phyloP scores from a whole-genome alignment of 1,139 yeast genomes.

The Candida glucosophila region DNA sequence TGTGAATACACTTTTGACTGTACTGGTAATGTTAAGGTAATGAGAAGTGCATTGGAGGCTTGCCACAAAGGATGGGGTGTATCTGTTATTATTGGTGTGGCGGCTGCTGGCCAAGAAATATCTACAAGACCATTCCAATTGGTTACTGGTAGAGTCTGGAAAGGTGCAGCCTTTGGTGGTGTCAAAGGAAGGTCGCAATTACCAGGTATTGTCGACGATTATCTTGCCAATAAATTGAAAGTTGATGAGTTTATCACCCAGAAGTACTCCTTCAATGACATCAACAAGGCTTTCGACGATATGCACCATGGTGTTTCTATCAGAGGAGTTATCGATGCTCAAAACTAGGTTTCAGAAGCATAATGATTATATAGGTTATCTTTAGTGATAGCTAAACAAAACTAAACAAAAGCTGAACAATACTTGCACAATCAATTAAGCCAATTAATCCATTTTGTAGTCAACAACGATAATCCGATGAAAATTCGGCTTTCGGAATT shows the following conservation, averaged over 20 bases:
- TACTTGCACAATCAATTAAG: no score
- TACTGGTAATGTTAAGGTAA: constrained; percentile 91
- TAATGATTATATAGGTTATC: no score
- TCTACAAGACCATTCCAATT: constrained; percentile 97
- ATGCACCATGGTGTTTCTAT: constrained; percentile 92
- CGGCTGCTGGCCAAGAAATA: constrained; percentile 96
- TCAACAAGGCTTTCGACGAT: constrained; percentile 87
- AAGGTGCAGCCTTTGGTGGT: constrained; percentile 98
- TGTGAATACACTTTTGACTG: constrained; percentile 94
- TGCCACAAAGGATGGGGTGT: constrained; percentile 99
- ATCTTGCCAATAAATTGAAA: constrained; percentile 72
- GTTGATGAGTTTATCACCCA: constrained; percentile 95
- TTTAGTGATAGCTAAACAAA: no score
- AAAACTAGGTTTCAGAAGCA: constrained; percentile 8
- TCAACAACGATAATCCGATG: no score
- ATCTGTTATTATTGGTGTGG: constrained; percentile 92
- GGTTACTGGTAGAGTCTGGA: constrained; percentile 98
- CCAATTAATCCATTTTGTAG: no score
- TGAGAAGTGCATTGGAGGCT: constrained; percentile 94
- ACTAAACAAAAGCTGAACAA: no score
- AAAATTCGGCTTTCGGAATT: no score
- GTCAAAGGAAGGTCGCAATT: constrained; percentile 95
- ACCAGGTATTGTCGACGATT: constrained; percentile 84
- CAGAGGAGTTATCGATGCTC: constrained; percentile 72
- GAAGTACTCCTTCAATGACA: constrained; percentile 66